Evolutionary conservation across 192 early-diverging fungal species (phyloP).

Genomic region (Endogone sp.): DNA sequence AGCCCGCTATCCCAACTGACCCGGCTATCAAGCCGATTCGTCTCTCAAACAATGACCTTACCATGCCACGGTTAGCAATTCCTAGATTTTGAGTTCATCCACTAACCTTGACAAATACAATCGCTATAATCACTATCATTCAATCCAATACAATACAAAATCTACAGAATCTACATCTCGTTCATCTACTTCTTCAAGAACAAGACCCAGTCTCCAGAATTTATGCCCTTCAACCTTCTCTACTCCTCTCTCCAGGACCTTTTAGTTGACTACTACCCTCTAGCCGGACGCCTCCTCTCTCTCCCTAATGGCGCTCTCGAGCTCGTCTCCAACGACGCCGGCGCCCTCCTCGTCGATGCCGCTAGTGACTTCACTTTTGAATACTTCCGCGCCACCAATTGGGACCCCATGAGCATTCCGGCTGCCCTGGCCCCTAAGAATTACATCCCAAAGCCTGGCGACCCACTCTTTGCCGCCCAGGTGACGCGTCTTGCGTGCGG

Average conservation of each 20-base stretch:
- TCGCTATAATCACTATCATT: too few species aligned
- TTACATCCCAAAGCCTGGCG: slow-evolving; percentile 26
- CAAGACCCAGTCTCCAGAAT: too few species aligned
- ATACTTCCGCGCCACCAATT: neutral
- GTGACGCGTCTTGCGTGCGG: neutral
- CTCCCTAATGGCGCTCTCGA: slow-evolving; percentile 10
- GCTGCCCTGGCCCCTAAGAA: neutral
- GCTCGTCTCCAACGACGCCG: slow-evolving; percentile 19
- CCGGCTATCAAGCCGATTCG: too few species aligned
- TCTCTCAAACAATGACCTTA: too few species aligned
- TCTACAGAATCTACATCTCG: too few species aligned
- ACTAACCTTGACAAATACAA: too few species aligned
- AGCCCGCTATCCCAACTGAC: too few species aligned
- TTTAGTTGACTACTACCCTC: neutral
- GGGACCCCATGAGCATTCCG: neutral
- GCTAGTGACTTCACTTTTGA: neutral
- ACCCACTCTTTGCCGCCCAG: neutral
- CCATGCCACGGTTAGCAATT: too few species aligned
- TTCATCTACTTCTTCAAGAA: too few species aligned
- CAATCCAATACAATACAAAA: too few species aligned
- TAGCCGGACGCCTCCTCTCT: slow-evolving; percentile 21
- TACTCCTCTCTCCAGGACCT: neutral
- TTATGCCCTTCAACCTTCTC: too few species aligned
- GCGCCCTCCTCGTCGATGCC: neutral
- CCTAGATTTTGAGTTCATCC: too few species aligned